Evolutionary conservation across 768 basidiomycete genomes (phyloP), one percentile per base, ranked within the genome.

Genomic region (Macrolepiota fuliginosa): DNA sequence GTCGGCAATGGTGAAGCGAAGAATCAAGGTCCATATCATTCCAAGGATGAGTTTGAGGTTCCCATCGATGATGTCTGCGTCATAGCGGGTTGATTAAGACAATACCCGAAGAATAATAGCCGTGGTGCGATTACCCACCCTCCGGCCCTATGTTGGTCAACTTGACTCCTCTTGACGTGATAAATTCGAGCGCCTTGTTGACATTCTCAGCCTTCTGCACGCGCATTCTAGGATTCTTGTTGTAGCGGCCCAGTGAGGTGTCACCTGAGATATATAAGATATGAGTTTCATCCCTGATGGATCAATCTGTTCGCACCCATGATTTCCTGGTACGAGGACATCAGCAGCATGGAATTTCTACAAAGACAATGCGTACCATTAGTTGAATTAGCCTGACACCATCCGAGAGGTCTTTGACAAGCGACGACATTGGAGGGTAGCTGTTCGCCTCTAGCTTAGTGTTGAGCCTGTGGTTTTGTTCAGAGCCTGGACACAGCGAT

Each of bases 131-230:
- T 61, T 25, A 37, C 72, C 50, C 65, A 88, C 94, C 94, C 84
- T 98, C 96, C 10, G 96, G 93, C 15, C 95, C 96, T 63, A 99
- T 98, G 74, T 98, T 98, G 36, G 96, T 98, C 64, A 99, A 79
- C 71, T 96, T 96, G 58, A 98, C 93, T 11, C 95, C 94, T 67
- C 95, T 79, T 15, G 92, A 92, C 35, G 89, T 90, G 74, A 99
- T 98, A 74, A 97, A 98, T 66, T 96, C 92, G 50, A 99, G 76
- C 0, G 97, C 97, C 73, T 94, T 94, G 75, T 93, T 96, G 53
- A 96, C 96, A 74, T 99, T 99, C 81, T 99, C 97, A 2, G 94
- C 95, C 70, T 96, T 97, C 74, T 99, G 97, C 1, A 98, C 89
- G 35, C 96, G 85, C 81, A 98, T 95, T 37, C 88, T 81, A 0